phyloP scores from a whole-genome alignment of 2,329 filamentous ascomycete species.

The Amphichorda felina region DNA sequence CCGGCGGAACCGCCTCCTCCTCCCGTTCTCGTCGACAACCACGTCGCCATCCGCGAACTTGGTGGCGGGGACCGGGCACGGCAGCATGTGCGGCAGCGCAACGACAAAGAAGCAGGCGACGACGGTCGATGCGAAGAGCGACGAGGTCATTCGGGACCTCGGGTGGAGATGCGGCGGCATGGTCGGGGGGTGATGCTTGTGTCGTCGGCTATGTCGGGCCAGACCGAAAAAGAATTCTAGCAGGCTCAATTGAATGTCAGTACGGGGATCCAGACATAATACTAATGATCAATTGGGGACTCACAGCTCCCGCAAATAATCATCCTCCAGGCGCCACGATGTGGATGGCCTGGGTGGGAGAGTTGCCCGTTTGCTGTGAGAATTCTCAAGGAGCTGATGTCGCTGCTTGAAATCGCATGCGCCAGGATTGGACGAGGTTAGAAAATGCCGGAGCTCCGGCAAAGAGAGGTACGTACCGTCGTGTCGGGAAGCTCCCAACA shows the following conservation, averaged over 20 bases:
- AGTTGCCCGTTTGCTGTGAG: background rate
- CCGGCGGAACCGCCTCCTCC: conserved; percentile 30
- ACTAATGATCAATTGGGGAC: background rate
- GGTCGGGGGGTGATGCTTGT: conserved; percentile 7
- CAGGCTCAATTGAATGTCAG: background rate
- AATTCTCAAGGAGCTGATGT: background rate
- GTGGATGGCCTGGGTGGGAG: background rate
- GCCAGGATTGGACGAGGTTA: background rate
- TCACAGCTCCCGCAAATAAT: background rate
- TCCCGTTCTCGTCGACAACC: conserved; percentile 30
- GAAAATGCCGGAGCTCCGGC: background rate
- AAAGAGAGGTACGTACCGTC: background rate
- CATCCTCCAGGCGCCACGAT: background rate
- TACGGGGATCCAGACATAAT: background rate
- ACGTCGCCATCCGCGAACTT: conserved; percentile 61
- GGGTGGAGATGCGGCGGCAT: conserved; percentile 91
- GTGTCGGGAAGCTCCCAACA: background rate
- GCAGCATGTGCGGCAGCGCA: conserved; percentile 76
- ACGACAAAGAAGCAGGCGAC: conserved; percentile 87
- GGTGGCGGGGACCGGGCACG: conserved; percentile 73
- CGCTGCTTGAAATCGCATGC: background rate
- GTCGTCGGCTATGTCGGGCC: no score
- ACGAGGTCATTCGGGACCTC: conserved; percentile 83
- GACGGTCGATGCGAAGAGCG: conserved; percentile 89
- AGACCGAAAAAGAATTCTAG: background rate